Evolutionary conservation across 768 basidiomycete genomes (phyloP).

Genomic region (Suillus brevipes): DNA sequence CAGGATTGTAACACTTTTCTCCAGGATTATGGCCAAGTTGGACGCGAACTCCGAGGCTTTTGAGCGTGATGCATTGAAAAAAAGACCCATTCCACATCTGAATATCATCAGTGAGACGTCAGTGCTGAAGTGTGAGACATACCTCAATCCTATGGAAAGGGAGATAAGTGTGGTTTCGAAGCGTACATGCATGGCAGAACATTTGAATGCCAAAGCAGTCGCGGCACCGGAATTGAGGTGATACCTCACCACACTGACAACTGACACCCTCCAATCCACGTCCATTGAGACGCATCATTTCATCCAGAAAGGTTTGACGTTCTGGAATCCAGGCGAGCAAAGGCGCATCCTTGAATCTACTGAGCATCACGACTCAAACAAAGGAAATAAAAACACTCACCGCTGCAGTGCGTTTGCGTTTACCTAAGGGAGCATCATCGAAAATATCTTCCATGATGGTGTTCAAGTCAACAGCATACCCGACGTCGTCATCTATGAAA

Average conservation of each 20-base stretch:
- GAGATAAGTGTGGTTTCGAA: conserved; percentile 6
- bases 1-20: conserved; percentile 15
- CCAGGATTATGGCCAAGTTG: conserved; percentile 26
- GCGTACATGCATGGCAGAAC: conserved; percentile 12
- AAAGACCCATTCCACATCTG: conserved; percentile 17
- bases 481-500: no score
- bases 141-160: conserved; percentile 23
- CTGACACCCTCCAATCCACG: not conserved
- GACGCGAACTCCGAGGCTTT: conserved; percentile 20
- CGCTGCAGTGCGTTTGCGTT: no score
- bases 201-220: conserved; percentile 13
- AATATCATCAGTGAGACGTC: not conserved
- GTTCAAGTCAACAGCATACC: no score
- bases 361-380: no score
- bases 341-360: no score
- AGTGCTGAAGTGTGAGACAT: not conserved
- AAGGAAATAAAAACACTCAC: no score
- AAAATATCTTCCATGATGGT: no score
- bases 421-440: no score
- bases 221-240: conserved; percentile 8
- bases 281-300: no score
- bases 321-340: no score
- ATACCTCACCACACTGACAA: not conserved
- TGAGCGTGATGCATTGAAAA: conserved; percentile 18
- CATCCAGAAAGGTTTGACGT: no score